Conservation (phyloP, 2,329 filamentous ascomycete species). For the Penicillium oxalicum region DNA sequence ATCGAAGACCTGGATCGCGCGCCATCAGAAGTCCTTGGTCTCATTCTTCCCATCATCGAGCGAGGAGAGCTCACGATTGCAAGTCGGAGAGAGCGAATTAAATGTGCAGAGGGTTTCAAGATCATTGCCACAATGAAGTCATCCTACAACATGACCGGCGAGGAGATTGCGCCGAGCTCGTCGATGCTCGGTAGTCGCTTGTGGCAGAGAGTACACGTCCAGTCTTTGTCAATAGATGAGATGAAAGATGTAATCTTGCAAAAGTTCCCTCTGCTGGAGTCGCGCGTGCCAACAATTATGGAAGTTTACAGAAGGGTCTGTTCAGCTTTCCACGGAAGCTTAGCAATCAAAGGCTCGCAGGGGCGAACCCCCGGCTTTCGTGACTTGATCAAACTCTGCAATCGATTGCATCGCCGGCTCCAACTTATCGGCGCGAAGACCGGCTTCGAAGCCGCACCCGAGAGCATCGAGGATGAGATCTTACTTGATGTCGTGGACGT, state of each 20-base stretch:
- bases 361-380: constrained; percentile 60
- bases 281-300: constrained; percentile 51
- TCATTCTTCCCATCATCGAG: constrained; percentile 86
- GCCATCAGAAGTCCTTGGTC: constrained; percentile 89
- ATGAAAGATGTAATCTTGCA: constrained; percentile 66
- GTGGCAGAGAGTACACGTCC: constrained; percentile 72
- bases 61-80: constrained; percentile 85
- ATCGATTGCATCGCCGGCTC: constrained; percentile 64
- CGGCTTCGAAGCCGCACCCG: constrained; percentile 64
- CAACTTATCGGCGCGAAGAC: constrained; percentile 53
- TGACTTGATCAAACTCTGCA: constrained; percentile 89
- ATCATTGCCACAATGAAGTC: constrained; percentile 89
- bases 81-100: constrained; percentile 77
- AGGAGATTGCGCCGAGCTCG: constrained; percentile 62
- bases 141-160: constrained; percentile 56
- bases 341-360: constrained; percentile 36
- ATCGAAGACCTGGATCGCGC: constrained; percentile 96
- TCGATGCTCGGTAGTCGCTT: constrained; percentile 76
- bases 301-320: constrained; percentile 48
- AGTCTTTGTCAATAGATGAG: constrained; percentile 61
- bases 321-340: constrained; percentile 34
- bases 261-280: constrained; percentile 63
- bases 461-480: constrained; percentile 70
- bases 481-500: constrained; percentile 92
- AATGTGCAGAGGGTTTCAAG: constrained; percentile 76